phyloP scores from a whole-genome alignment of 169 alveolate genomes.

The Plasmodium cynomolgi region DNA sequence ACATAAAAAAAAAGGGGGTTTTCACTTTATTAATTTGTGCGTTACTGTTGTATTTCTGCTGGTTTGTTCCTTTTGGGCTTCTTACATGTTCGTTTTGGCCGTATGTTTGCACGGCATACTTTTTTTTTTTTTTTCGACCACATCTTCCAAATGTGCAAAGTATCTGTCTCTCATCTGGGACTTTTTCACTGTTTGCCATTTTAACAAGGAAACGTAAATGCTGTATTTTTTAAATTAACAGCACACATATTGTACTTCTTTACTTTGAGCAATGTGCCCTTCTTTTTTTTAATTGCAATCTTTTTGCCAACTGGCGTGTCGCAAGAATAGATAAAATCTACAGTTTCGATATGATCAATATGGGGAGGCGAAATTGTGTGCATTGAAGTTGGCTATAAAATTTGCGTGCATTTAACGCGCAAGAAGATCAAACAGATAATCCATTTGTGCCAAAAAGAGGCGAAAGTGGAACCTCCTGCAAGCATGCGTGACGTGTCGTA shows the following conservation, averaged over 20 bases:
- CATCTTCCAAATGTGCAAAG: not conserved
- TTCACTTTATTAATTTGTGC: not conserved
- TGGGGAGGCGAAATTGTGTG: not conserved
- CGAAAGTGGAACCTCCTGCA: not conserved
- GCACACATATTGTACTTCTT: not conserved
- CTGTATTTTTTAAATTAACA: not conserved
- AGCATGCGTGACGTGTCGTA: not conserved
- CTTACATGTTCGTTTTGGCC: not conserved
- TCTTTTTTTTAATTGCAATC: not conserved
- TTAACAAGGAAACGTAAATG: not conserved
- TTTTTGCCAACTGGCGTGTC: not conserved
- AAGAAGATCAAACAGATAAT: not conserved
- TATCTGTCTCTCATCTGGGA: not conserved
- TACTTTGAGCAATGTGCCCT: not conserved
- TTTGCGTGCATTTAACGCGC: not conserved
- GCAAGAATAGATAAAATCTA: not conserved
- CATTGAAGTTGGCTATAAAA: not conserved
- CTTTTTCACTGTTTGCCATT: not conserved
- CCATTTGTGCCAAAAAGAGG: not conserved
- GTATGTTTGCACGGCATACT: not conserved
- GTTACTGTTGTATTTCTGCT: not conserved
- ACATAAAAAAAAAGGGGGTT: not conserved
- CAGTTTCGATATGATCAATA: not conserved
- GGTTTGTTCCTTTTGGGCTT: not conserved
- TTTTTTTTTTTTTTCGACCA: not conserved